Evolutionary conservation across 2,329 filamentous ascomycete species (phyloP), one percentile per base, ranked within the genome.

Genomic region (Talaromyces sp.): DNA sequence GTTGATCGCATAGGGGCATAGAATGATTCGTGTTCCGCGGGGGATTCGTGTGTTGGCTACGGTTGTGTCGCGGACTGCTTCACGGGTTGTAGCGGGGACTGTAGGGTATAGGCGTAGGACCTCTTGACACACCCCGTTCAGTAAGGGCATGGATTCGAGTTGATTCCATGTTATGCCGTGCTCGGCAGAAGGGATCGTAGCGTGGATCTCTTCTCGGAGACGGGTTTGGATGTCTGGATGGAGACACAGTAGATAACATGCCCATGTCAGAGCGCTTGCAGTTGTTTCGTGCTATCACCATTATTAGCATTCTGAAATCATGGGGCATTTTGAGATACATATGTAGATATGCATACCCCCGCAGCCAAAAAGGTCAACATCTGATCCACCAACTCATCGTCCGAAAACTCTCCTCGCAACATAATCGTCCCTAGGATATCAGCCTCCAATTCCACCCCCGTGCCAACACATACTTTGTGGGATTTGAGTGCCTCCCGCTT

Each of bases 81-180:
- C 69, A 11, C 75, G 75, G 56, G 72, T 63, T 2, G 75, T 77
- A 8, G 64, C 65, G 0, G 73, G 75, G 1, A 76, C 74, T 0
- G 74, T 71, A 5, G 73, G 73, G 59, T 73, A 74, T 2, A 76
- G 66, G 10, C 75, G 74, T 15, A 94, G 81, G 8, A 87, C 82
- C 74, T 96, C 91, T 67, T 83, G 86, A 69, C 87, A 86, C 10
- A 95, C 84, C 28, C 89, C 89, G 68, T 89, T 86, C 43, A 93
- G 83, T 67, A 91, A 91, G 3, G 87, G 85, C 69, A 93, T 81
- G 54, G 78, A 79, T 74, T 94, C 89, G 61, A 94, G 68, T 46
- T 72, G 69, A 10, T 55, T 51, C 60, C 66, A 65, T 13, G 65
- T 67, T 57, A 73, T 65, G n/a, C 60, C 57, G 28, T 58, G 57